Base-by-base conservation (phyloP, 164 flowering plant genomes). In the Aristolochia californica region DNA sequence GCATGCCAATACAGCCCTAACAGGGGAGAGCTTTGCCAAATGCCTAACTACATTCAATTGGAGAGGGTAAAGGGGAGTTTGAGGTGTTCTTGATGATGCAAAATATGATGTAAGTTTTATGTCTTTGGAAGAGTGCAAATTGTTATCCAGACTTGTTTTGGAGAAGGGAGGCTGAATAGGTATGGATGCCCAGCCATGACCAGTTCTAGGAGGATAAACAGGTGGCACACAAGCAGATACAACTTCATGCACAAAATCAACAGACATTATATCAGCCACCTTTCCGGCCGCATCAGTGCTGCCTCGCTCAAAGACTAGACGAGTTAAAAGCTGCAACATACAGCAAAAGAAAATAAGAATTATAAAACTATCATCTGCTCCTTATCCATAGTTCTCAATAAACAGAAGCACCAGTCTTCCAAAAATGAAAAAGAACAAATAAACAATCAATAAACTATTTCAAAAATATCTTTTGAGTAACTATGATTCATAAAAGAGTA, bases 191-290 rank as follows among this genome's bases (percentile, higher is more conserved):
- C 99, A 94, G 63, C 93, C 99, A 83, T 77, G 83, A 63, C 95
- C 93, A 72, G 82, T 78, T 13, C 93, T 73, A 38, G 97, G 87
- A 62, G 99, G 99, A 75, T 78, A 87, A 65, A 89, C 93, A 48
- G 97, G 97, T 53, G 97, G 97, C 24, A 94, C 97, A 74, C 99
- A 89, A 49, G 99, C 90, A 56, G 99, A 87, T 62, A 94, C 85
- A 54, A 94, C 88, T 75, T 89, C 96, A 72, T 94, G 94, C 15
- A 90, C 99, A 78, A 94, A 90, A 74, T 94, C 99, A 70, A 87
- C 87, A 73, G 68, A 70, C 97, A 90, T 94, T 38, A 90, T 84
- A 52, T 85, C 96, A 56, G 97, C 96, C 8, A 87, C 87, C 75
- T 94, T 94, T 58, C 69, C 93, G 61, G 99, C 99, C 57, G 99